Evolutionary conservation across 805 yeast species (phyloP).

Genomic region (Zygoascus flipseniorum): DNA sequence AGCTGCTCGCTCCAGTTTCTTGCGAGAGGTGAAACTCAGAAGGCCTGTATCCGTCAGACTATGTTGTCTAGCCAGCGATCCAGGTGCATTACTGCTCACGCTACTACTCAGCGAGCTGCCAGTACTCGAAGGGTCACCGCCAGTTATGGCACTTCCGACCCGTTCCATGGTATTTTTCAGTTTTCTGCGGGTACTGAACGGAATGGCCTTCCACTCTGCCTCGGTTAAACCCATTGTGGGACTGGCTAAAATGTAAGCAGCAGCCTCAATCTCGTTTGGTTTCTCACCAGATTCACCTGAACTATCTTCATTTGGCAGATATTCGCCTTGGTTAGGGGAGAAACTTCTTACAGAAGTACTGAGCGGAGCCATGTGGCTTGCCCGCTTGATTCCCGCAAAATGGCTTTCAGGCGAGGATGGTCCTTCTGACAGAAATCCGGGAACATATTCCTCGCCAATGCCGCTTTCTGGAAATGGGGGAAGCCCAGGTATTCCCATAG

Average conservation of each 20-base stretch:
- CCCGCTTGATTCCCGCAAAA: not conserved
- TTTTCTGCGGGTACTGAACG: constrained; percentile 17
- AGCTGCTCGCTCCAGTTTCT: constrained; percentile 12
- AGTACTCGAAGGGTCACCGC: not conserved
- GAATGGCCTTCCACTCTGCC: constrained; percentile 18
- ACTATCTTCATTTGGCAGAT: not conserved
- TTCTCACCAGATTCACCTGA: not conserved
- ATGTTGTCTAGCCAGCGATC: not conserved
- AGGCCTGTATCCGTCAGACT: not conserved
- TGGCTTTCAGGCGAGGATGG: not conserved
- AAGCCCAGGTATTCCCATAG: not conserved
- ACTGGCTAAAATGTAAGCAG: constrained; percentile 5
- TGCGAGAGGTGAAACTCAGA: constrained; percentile 4
- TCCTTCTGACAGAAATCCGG: not conserved
- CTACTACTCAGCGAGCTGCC: not conserved
- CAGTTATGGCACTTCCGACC: not conserved
- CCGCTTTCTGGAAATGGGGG: not conserved
- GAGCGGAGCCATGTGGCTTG: not conserved
- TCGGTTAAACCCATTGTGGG: constrained; percentile 17
- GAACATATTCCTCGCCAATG: constrained; percentile 1
- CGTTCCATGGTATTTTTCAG: constrained; percentile 11
- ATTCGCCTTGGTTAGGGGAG: not conserved
- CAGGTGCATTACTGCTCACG: not conserved
- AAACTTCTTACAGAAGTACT: not conserved
- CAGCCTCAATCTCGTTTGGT: not conserved